Evolutionary conservation across 148 eudicot species (phyloP), one percentile per base, ranked within the genome.

Genomic region (Chenopodium album): DNA sequence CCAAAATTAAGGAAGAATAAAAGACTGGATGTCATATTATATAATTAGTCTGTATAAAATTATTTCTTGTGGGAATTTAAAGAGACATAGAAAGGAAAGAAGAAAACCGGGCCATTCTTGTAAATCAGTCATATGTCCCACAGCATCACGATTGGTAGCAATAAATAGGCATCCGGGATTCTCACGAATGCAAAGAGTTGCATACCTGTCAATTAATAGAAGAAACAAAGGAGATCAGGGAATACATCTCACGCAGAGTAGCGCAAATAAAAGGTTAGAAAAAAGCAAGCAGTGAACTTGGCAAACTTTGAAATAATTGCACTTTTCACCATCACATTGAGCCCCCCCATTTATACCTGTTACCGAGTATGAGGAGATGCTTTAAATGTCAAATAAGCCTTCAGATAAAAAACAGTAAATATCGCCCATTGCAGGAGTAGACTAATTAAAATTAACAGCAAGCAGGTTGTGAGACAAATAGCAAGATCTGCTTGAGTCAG

Each of bases 51-150:
- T 37, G 41, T 60, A 20, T 59, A 1, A 6, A n/a, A 46, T 7
- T 72, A 20, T 64, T 26, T 54, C 9, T 70, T 69, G 75, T 29
- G 76, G 71, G 29, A 60, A 83, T 29, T 54, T 50, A 82, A 69
- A 2, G 34, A 71, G 73, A 81, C 23, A 56, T 22, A 66, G 68
- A 2, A 26, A 73, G 10, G 37, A 69, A 59, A 72, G 41, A 85
- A 67, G n/a, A 44, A 72, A 80, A 93, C 98, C 99, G 68, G 99
- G 95, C 98, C 98, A 96, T 85, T 96, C 98, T 89, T 96, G 99
- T 80, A 90, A 85, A 87, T 92, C 89, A 74, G 98, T 96, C 90
- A 96, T 90, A 85, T 96, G 88, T 32, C 96, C 98, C 63, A 91
- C 92, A 20, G 99, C 89, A 89, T 96, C 99, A 32, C 97, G 92